Evolutionary conservation across 2,329 filamentous ascomycete species (phyloP).

Genomic region (Neophaeococcomyces aloes): DNA sequence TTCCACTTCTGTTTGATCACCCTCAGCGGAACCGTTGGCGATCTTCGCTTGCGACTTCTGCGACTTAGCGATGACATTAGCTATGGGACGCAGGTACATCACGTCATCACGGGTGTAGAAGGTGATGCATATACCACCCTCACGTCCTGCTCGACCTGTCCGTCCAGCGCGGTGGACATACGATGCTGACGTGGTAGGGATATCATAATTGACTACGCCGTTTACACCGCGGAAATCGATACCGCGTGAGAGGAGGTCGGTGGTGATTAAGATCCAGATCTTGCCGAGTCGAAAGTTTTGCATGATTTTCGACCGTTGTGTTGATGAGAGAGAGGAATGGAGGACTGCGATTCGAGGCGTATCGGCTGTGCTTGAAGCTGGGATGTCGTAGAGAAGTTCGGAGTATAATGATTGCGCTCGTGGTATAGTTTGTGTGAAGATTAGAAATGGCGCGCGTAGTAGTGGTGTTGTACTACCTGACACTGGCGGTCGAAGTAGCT

Average conservation of each 20-base stretch:
- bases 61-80: slow-evolving; percentile 78
- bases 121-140: slow-evolving; percentile 82
- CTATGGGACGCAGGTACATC: slow-evolving; percentile 77
- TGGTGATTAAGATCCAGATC: slow-evolving; percentile 94
- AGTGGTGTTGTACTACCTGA: slow-evolving; percentile 36
- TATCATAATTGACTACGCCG: slow-evolving; percentile 94
- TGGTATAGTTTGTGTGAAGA: slow-evolving; percentile 94
- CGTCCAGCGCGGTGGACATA: slow-evolving; percentile 92
- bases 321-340: slow-evolving; percentile 73
- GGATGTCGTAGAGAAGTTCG: slow-evolving; percentile 90
- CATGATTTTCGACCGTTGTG: slow-evolving; percentile 69
- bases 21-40: slow-evolving; percentile 14
- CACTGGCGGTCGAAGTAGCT: slow-evolving; percentile 63
- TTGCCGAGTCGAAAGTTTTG: slow-evolving; percentile 81
- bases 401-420: slow-evolving; percentile 77
- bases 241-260: slow-evolving; percentile 80
- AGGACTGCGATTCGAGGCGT: slow-evolving; percentile 81
- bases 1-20: slow-evolving; percentile 35
- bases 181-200: slow-evolving; percentile 76
- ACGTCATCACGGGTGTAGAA: slow-evolving; percentile 95
- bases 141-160: slow-evolving; percentile 76
- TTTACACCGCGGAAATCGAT: slow-evolving; percentile 94
- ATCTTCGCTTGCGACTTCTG: slow-evolving; percentile 61
- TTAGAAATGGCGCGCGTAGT: slow-evolving; percentile 77
- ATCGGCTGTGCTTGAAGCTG: slow-evolving; percentile 59